These are phyloP conservation scores for Nakaseomyces nivariensis DNA, from an alignment of 1,139 yeast species.

Conservation along the genomic window DNA sequence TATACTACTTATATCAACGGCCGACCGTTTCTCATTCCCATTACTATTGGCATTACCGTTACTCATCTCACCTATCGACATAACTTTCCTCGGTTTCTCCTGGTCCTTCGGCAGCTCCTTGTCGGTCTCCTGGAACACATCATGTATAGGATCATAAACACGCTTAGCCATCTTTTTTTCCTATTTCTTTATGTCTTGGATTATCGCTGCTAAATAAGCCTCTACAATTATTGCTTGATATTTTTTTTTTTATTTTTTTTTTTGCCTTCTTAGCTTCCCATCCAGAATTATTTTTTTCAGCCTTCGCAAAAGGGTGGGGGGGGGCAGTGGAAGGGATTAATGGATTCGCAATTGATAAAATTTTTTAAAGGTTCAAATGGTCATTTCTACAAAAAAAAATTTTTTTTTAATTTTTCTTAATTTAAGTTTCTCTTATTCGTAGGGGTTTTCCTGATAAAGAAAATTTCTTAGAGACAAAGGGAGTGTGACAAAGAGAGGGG, in stretches of 20 bases:
- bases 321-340: no score
- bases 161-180: conserved; percentile 18
- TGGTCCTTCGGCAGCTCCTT: neutral
- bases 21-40: neutral
- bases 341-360: no score
- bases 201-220: no score
- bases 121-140: conserved; percentile 22
- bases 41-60: neutral
- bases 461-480: no score
- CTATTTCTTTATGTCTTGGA: neutral
- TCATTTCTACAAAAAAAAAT: neutral
- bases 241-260: neutral
- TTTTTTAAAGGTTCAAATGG: neutral
- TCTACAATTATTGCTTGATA: no score
- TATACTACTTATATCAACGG: neutral
- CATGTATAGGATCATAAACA: conserved; percentile 30
- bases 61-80: conserved; percentile 1
- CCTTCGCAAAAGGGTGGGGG: no score
- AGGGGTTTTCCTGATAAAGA: no score
- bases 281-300: neutral
- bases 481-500: no score
- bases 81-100: neutral
- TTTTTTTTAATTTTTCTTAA: neutral
- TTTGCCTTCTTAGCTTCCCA: no score
- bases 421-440: neutral